Percentiles rank a stretch among this genome's conserved stretches.
These are phyloP conservation scores for Citrus maxima DNA, from an alignment of 345 rosid species.

Conservation along the genomic window DNA sequence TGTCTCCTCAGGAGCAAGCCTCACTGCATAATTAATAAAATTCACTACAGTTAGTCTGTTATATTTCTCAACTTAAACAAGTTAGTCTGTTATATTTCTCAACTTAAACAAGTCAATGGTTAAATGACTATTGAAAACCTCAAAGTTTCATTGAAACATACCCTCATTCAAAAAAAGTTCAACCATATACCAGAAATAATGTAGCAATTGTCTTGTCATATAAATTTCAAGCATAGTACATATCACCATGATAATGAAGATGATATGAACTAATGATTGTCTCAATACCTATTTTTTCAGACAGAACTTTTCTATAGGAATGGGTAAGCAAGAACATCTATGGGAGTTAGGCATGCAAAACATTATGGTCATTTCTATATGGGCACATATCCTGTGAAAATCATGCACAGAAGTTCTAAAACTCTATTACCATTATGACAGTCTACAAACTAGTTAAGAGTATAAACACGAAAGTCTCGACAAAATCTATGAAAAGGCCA, in stretches of 20 bases:
- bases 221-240: conserved; percentile 1
- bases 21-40: conserved; percentile 50
- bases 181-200: background rate
- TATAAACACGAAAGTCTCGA: no score
- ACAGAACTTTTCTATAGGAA: background rate
- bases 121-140: background rate
- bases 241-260: background rate
- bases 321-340: background rate
- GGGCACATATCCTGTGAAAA: background rate
- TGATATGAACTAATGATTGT: background rate
- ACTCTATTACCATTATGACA: background rate
- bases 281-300: background rate
- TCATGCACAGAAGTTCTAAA: background rate
- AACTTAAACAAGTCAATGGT: background rate
- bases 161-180: conserved; percentile 2
- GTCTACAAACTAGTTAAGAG: no score
- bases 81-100: background rate
- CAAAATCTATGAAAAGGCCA: no score
- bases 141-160: background rate
- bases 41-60: background rate
- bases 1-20: conserved; percentile 90
- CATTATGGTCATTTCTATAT: background rate
- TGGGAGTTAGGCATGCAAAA: background rate
- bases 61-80: background rate
- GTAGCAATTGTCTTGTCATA: background rate